Conservation (phyloP, 225 moss, liverwort and hornwort genomes). For the Pseudoscleropodium purum region DNA sequence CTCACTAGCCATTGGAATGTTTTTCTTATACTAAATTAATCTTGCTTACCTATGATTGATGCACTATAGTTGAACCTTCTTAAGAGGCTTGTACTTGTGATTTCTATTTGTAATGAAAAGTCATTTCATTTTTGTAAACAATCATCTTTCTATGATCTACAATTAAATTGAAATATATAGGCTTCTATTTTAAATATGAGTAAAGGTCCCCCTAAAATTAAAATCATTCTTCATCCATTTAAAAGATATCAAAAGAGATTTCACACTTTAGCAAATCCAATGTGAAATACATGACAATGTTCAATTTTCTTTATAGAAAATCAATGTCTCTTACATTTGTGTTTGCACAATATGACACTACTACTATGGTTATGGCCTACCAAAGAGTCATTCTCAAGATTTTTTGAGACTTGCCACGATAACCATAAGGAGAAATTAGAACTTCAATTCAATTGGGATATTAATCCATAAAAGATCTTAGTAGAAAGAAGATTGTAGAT, state of each 20-base stretch:
- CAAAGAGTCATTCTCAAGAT: background rate
- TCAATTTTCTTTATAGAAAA: background rate
- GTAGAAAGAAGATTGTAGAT: background rate
- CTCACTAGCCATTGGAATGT: background rate
- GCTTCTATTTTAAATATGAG: too few relatives aligned
- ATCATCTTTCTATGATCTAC: background rate
- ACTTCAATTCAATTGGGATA: background rate
- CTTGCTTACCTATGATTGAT: background rate
- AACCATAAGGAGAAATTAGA: background rate
- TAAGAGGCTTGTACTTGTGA: too few relatives aligned
- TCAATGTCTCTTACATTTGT: rapidly evolving
- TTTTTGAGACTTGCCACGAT: background rate
- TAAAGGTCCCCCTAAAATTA: background rate
- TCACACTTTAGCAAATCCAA: background rate
- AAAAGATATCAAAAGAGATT: background rate
- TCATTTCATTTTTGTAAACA: background rate
- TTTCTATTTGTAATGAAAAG: background rate
- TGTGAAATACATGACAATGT: background rate
- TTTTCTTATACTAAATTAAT: too few relatives aligned
- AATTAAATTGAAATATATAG: background rate
- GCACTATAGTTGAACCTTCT: background rate
- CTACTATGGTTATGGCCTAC: too few relatives aligned
- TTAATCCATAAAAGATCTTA: background rate
- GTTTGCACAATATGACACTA: background rate
- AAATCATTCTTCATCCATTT: background rate